Evolutionary conservation across 163 green algal species (phyloP).

Genomic region (Chlorella variabilis): DNA sequence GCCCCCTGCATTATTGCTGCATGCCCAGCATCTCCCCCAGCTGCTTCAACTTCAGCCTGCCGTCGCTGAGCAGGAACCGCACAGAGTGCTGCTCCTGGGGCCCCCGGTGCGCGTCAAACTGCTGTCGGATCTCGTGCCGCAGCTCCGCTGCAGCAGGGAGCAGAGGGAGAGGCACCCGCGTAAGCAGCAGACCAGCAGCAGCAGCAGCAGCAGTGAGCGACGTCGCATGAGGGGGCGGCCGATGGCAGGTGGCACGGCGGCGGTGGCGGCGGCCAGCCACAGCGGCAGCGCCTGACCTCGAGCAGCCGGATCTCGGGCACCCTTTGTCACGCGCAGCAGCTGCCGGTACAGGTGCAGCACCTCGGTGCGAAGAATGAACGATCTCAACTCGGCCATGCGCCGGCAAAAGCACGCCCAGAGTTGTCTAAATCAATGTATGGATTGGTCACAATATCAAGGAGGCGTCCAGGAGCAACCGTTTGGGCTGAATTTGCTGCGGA

Average conservation of each 20-base stretch:
- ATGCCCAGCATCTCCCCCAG: slow-evolving; percentile 4
- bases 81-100: background rate
- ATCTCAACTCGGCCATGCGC: background rate
- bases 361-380: slow-evolving; percentile 25
- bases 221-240: no score
- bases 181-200: background rate
- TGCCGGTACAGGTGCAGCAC: slow-evolving; percentile 24
- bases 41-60: slow-evolving; percentile 10
- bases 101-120: slow-evolving; percentile 16
- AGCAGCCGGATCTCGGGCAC: background rate
- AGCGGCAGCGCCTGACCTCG: background rate
- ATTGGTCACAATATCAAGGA: no score
- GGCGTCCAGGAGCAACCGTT: no score
- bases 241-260: background rate
- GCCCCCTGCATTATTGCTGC: slow-evolving; percentile 5
- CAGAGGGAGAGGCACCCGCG: background rate
- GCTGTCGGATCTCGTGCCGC: slow-evolving; percentile 12
- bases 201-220: no score
- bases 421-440: no score
- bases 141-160: slow-evolving; percentile 5
- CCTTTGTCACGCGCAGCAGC: slow-evolving; percentile 3
- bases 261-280: background rate
- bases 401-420: no score
- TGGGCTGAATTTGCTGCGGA: no score
- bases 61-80: slow-evolving; percentile 20